These are phyloP conservation scores for Pholiota molesta DNA, from an alignment of 768 basidiomycete species.

Conservation along the genomic window DNA sequence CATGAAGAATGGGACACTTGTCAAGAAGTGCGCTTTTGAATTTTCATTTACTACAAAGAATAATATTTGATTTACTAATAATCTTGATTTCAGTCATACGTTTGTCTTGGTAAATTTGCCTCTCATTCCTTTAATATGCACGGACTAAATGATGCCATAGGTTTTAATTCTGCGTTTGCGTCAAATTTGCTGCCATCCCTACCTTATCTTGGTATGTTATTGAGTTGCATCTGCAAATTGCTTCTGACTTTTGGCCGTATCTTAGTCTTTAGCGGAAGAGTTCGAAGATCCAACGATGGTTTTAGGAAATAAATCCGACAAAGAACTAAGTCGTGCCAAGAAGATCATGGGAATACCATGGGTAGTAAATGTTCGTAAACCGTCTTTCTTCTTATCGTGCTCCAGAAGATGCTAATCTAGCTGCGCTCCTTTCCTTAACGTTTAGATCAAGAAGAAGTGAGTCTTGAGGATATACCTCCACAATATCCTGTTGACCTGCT, in stretches of 20 bases:
- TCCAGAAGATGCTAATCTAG: too few species aligned
- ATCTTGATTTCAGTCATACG: slow-evolving; percentile 42
- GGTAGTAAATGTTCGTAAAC: slow-evolving; percentile 37
- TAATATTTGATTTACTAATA: not conserved
- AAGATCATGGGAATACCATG: slow-evolving; percentile 48
- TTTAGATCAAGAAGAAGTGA: slow-evolving; percentile 41
- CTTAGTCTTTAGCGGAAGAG: slow-evolving; percentile 41
- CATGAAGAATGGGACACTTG: slow-evolving; percentile 61
- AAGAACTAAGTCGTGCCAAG: slow-evolving; percentile 59
- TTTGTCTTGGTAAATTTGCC: slow-evolving; percentile 41
- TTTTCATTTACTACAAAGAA: not conserved
- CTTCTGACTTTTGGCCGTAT: not conserved
- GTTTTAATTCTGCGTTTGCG: slow-evolving; percentile 78
- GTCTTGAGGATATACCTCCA: not conserved
- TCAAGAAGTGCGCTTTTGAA: slow-evolving; percentile 63
- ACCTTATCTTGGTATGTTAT: slow-evolving; percentile 61
- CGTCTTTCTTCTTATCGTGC: not conserved
- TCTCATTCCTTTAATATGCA: too few species aligned
- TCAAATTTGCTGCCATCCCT: slow-evolving; percentile 74
- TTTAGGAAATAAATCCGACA: slow-evolving; percentile 50
- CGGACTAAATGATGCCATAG: slow-evolving; percentile 26
- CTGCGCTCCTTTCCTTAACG: not conserved
- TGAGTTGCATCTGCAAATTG: not conserved
- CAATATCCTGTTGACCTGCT: not conserved
- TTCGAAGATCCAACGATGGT: slow-evolving; percentile 55